Percentiles rank a stretch among this genome's conserved stretches.
Conservation (phyloP, 2,329 filamentous ascomycete genomes). For the Xylariaceae sp. region DNA sequence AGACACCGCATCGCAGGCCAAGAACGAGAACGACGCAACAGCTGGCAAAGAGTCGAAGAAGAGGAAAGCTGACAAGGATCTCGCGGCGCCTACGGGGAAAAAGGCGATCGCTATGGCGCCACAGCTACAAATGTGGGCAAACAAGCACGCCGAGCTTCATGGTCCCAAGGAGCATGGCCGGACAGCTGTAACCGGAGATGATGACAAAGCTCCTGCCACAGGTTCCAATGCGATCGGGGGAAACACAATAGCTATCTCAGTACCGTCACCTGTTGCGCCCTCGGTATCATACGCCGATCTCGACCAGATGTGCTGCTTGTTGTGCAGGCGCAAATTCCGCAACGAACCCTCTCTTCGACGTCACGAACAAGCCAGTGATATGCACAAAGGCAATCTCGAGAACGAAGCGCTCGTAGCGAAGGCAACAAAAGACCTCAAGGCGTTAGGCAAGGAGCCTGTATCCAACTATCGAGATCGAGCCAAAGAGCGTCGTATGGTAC, state of each 20-base stretch:
- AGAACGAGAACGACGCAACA: slow-evolving; percentile 29
- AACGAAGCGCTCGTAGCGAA: slow-evolving; percentile 25
- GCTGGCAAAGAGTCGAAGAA: slow-evolving; percentile 29
- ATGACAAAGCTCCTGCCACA: slow-evolving; percentile 19
- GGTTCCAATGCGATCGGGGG: slow-evolving; percentile 21
- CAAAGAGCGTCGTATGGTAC: slow-evolving; percentile 59
- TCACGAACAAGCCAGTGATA: slow-evolving; percentile 40
- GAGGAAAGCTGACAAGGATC: slow-evolving; percentile 45
- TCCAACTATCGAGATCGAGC: slow-evolving; percentile 61
- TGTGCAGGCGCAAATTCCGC: slow-evolving; percentile 39
- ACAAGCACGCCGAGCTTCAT: slow-evolving; percentile 65
- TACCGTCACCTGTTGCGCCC: slow-evolving; percentile 26
- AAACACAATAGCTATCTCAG: slow-evolving; percentile 7
- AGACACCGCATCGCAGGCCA: slow-evolving; percentile 27
- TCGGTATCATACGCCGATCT: slow-evolving; percentile 58
- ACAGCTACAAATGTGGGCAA: slow-evolving; percentile 68
- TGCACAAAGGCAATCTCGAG: slow-evolving; percentile 34
- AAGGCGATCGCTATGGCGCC: slow-evolving; percentile 55
- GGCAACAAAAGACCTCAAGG: slow-evolving; percentile 27
- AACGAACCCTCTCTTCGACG: slow-evolving; percentile 35
- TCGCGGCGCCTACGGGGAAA: slow-evolving; percentile 30
- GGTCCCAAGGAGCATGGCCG: slow-evolving; percentile 37
- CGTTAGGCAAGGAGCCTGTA: slow-evolving; percentile 29
- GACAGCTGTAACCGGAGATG: slow-evolving; percentile 29
- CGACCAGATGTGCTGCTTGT: slow-evolving; percentile 37